phyloP scores from a whole-genome alignment of 2,329 filamentous ascomycete species.

The Fusarium sp. region DNA sequence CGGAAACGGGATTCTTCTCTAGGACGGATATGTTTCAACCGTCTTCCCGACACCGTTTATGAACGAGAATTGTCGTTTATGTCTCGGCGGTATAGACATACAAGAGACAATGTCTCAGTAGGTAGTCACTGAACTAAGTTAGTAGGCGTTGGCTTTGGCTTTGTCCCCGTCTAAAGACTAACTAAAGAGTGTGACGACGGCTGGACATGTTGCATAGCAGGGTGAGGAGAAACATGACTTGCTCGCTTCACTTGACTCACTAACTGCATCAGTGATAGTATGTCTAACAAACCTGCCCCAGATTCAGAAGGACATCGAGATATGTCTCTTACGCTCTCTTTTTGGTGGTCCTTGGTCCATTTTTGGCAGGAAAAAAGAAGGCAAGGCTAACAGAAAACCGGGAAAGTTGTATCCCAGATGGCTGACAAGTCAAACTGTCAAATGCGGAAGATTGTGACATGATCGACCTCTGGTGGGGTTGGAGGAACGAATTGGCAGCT shows the following conservation, averaged over 20 bases:
- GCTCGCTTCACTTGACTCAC: constrained; percentile 1
- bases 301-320: not conserved
- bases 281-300: not conserved
- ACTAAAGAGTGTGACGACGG: constrained; percentile 18
- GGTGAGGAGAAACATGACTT: constrained; percentile 8
- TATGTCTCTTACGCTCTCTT: constrained; percentile 1
- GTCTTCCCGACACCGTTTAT: constrained; percentile 9
- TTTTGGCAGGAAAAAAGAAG: not conserved
- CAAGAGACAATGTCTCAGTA: constrained; percentile 24
- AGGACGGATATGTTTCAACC: constrained; percentile 30
- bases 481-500: constrained; percentile 12
- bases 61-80: constrained; percentile 13
- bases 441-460: constrained; percentile 19
- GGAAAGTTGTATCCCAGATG: constrained; percentile 10
- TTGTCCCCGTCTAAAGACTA: constrained; percentile 11
- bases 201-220: constrained; percentile 22
- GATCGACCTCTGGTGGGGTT: constrained; percentile 24
- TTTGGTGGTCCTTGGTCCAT: not conserved
- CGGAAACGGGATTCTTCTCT: constrained; percentile 12
- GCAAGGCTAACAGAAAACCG: constrained; percentile 19
- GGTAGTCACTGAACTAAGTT: not conserved
- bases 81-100: constrained; percentile 8
- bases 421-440: constrained; percentile 36
- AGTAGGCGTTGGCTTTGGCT: not conserved
- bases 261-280: constrained; percentile 21